Base-by-base conservation (phyloP, 306 rosid genomes). In the Datisca glomerata region DNA sequence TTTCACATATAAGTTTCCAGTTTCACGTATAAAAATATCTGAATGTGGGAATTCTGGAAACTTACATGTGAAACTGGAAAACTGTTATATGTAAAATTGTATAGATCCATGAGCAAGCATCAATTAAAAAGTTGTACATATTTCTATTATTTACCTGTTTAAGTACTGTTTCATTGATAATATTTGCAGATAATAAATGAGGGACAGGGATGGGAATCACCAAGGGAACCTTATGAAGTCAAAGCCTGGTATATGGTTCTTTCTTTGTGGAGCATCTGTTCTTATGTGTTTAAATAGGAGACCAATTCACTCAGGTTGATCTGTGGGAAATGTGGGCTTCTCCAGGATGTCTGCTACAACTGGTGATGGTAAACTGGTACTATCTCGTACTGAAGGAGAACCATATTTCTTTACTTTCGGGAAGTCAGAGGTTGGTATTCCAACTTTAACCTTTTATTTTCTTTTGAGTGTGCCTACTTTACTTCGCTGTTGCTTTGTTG, bases 131-230 rank as follows among this genome's bases (percentile, higher is more conserved):
- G n/a, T n/a, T n/a, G n/a, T n/a, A n/a, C n/a, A n/a, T n/a, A n/a
- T n/a, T n/a, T n/a, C n/a, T n/a, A n/a, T n/a, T n/a, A n/a, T n/a
- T n/a, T n/a, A n/a, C n/a, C n/a, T n/a, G n/a, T n/a, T n/a, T n/a
- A n/a, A n/a, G n/a, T n/a, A n/a, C n/a, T n/a, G n/a, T n/a, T n/a
- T n/a, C n/a, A n/a, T n/a, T n/a, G n/a, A n/a, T n/a, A n/a, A n/a
- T n/a, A n/a, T n/a, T n/a, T n/a, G n/a, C n/a, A 91, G 98, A 73
- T 91, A 24, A 61, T 75, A 39, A 43, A 39, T 43, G 96, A 80
- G 59, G 98, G 98, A 35, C 72, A 78, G 73, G 96, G 96, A 34
- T 91, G 98, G 98, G 98, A 91, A 71, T 80, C 81, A 15, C 96
- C 98, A 2, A 67, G 98, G 56, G 96, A 84, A 60, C 98, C 96